Evolutionary conservation across 129 eudicot species (phyloP), one percentile per base, ranked within the genome.

Genomic region (Tanacetum coccineum): DNA sequence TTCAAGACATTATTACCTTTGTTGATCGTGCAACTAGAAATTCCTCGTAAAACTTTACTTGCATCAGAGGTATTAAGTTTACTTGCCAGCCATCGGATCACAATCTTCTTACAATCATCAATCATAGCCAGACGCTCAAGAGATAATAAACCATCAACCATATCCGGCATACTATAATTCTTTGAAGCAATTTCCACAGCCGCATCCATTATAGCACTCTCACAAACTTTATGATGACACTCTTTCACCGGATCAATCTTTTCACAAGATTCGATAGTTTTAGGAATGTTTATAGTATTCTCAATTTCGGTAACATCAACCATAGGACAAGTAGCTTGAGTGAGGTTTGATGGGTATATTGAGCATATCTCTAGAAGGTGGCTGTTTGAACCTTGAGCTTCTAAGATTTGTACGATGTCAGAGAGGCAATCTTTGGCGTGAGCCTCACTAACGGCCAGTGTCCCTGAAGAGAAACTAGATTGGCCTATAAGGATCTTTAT

Each of bases 21-120:
- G 70, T 87, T 84, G 60, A 79, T 52, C 32, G 70, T 80, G 78
- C 95, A 87, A 62, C 78, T 80, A n/a, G 88, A 84, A 54, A 84
- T 76, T 67, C 79, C 88, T 48, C 95, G 70, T 47, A 87, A 50
- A 56, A 80, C 73, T 56, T 54, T 74, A 44, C 66, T 84, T 64
- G 88, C 87, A 55, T 67, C n/a, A 36, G 82, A 20, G 14, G 78
- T 50, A 9, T 80, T 74, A 61, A 84, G 75, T 65, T 80, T 84
- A 39, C 86, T 74, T 3, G 84, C 81, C 55, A 87, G 52, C 95
- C 86, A 84, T 45, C 84, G 64, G 48, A 76, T 64, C 25, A 87
- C 81, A 50, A 84, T 80, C 28, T 55, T 69, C 70, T 53, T 80
- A 75, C 95, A 84, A 70, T 84, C 91, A 75, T 66, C 76, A 21